phyloP scores from a whole-genome alignment of 2,329 filamentous ascomycete genomes.

The Cercospora citrullina region DNA sequence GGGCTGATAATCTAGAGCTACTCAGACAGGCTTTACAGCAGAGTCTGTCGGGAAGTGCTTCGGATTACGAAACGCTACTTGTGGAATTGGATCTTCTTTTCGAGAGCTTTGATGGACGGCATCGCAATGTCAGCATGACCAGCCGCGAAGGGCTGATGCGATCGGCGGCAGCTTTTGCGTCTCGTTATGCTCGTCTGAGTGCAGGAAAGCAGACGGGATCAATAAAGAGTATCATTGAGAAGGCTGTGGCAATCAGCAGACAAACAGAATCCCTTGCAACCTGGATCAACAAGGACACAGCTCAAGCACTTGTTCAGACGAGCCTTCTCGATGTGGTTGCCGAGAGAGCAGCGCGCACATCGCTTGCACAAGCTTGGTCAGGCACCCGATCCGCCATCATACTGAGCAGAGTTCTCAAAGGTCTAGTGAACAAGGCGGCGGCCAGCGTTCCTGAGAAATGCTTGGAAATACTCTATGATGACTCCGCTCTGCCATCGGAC shows the following conservation, averaged over 20 bases:
- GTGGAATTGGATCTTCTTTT: constrained; percentile 25
- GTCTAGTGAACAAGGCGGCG: constrained; percentile 23
- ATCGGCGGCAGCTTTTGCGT: constrained; percentile 33
- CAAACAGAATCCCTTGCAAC: constrained; percentile 26
- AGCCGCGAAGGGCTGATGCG: constrained; percentile 8
- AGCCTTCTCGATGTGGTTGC: constrained; percentile 59
- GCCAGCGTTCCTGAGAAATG: constrained; percentile 23
- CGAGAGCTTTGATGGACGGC: background rate
- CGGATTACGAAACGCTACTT: constrained; percentile 34
- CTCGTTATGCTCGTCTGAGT: constrained; percentile 31
- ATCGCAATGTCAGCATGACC: background rate
- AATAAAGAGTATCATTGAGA: constrained; percentile 27
- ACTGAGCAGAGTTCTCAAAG: constrained; percentile 29
- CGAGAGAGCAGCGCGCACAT: constrained; percentile 49
- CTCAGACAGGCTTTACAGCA: constrained; percentile 19
- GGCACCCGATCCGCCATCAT: constrained; percentile 23
- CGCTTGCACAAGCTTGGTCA: constrained; percentile 39
- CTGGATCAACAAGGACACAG: constrained; percentile 57
- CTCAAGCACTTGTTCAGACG: constrained; percentile 60
- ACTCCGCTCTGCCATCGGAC: constrained; percentile 31
- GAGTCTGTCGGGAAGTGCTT: constrained; percentile 26
- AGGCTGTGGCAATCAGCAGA: constrained; percentile 23
- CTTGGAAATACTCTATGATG: constrained; percentile 36
- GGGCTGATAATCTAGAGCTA: background rate
- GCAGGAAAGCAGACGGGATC: constrained; percentile 20